phyloP scores from a whole-genome alignment of 2,329 filamentous ascomycete species.

The Monosporascus sp. region DNA sequence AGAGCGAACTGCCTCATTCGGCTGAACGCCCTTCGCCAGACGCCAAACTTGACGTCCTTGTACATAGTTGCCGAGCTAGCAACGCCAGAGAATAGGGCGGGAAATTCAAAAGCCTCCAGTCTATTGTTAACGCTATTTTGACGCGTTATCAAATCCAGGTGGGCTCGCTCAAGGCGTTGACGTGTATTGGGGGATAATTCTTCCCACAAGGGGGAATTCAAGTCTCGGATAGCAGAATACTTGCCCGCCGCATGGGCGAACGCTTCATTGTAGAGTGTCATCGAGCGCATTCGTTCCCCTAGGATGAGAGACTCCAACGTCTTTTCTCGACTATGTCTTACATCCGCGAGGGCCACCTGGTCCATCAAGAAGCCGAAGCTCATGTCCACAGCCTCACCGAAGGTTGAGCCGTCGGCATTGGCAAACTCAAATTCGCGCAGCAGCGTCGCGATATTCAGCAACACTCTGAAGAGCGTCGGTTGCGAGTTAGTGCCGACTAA shows the following conservation, averaged over 20 bases:
- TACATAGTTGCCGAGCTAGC: conserved; percentile 77
- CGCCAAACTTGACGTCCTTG: conserved; percentile 74
- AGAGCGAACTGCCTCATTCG: conserved; percentile 70
- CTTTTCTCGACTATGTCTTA: conserved; percentile 77
- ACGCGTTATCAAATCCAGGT: conserved; percentile 71
- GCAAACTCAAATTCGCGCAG: conserved; percentile 54
- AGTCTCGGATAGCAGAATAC: conserved; percentile 63
- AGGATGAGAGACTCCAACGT: conserved; percentile 86
- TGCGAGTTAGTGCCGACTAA: conserved; percentile 52
- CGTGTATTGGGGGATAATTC: conserved; percentile 66
- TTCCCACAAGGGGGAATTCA: conserved; percentile 63
- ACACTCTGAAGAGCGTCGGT: conserved; percentile 47
- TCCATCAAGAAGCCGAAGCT: conserved; percentile 73
- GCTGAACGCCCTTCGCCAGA: conserved; percentile 71
- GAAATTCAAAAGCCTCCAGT: conserved; percentile 87
- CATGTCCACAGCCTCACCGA: conserved; percentile 53
- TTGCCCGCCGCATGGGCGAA: conserved; percentile 90
- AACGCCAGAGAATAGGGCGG: conserved; percentile 79
- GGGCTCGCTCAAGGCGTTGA: conserved; percentile 75
- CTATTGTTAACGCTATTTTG: conserved; percentile 65
- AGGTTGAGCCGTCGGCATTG: conserved; percentile 50
- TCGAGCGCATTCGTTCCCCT: conserved; percentile 78
- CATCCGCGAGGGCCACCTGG: conserved; percentile 71
- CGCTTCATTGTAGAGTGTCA: conserved; percentile 80
- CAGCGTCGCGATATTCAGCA: conserved; percentile 48